Conservation (phyloP, 75 land plant genomes). For the Cupressus sempervirens region DNA sequence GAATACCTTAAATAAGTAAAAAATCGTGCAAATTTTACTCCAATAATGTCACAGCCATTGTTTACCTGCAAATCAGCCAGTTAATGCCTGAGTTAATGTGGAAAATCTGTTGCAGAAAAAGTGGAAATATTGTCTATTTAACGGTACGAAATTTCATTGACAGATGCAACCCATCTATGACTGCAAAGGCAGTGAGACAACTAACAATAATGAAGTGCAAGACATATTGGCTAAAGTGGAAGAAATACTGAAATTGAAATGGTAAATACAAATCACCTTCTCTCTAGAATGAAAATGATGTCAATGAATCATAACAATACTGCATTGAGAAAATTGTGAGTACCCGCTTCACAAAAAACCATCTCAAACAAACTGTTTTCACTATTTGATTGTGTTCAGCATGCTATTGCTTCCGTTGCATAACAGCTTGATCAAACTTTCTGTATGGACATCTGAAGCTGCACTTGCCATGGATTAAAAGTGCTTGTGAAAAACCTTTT, state of each 20-base stretch:
- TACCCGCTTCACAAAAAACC: neutral
- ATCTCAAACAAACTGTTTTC: neutral
- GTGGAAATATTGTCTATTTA: neutral
- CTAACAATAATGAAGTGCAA: neutral
- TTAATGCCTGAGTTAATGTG: neutral
- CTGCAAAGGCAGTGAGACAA: neutral
- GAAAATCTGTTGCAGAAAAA: neutral
- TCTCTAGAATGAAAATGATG: neutral
- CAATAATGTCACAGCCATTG: neutral
- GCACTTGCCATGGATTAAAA: neutral
- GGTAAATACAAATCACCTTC: neutral
- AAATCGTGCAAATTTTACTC: neutral
- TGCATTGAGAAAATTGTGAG: neutral
- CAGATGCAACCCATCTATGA: neutral
- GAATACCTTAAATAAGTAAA: neutral
- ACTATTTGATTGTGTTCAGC: neutral
- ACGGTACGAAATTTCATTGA: neutral
- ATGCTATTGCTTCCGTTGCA: neutral
- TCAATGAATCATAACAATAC: neutral
- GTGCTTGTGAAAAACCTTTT: neutral
- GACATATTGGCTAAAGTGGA: neutral
- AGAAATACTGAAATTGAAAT: neutral
- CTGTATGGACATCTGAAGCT: neutral
- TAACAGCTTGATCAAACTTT: conserved; percentile 1
- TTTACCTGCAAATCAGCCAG: neutral